phyloP scores from a whole-genome alignment of 345 rosid species.

The Arabidopsis suecica region DNA sequence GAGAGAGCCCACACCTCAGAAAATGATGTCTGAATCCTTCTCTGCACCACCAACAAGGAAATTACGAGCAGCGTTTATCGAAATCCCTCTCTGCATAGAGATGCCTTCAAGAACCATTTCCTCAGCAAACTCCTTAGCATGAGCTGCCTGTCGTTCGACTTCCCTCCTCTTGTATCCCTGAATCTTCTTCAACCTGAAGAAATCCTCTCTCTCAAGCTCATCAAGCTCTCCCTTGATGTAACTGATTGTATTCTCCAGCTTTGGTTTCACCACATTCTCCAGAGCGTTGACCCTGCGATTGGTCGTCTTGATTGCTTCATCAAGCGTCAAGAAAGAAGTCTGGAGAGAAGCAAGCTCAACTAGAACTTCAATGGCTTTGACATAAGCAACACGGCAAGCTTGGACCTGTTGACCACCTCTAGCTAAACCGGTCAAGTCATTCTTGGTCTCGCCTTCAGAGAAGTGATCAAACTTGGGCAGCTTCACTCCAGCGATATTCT shows the following conservation, averaged over 20 bases:
- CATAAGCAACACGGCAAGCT: slow-evolving; percentile 86
- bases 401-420: slow-evolving; percentile 96
- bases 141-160: slow-evolving; percentile 57
- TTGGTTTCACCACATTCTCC: slow-evolving; percentile 94
- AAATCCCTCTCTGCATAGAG: slow-evolving; percentile 77
- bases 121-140: slow-evolving; percentile 66
- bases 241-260: slow-evolving; percentile 79
- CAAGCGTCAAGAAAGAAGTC: slow-evolving; percentile 91
- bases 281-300: slow-evolving; percentile 90
- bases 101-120: slow-evolving; percentile 69
- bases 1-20: slow-evolving; percentile 53
- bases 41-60: slow-evolving; percentile 58
- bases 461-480: slow-evolving; percentile 86
- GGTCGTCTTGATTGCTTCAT: slow-evolving; percentile 94
- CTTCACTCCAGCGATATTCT: slow-evolving; percentile 91
- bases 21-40: slow-evolving; percentile 84
- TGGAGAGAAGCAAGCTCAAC: slow-evolving; percentile 97
- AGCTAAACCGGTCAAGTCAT: slow-evolving; percentile 89
- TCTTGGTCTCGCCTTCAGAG: slow-evolving; percentile 85
- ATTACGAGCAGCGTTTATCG: slow-evolving; percentile 64
- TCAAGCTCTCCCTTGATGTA: slow-evolving; percentile 93
- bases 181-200: slow-evolving; percentile 91
- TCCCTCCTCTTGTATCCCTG: slow-evolving; percentile 86
- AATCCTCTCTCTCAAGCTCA: slow-evolving; percentile 93
- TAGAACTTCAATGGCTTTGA: slow-evolving; percentile 86